A percentile compares a stretch with the other conserved stretches of the same genome.
phyloP scores from a whole-genome alignment of 1,139 yeast genomes.

The Candida sanyaensis region DNA sequence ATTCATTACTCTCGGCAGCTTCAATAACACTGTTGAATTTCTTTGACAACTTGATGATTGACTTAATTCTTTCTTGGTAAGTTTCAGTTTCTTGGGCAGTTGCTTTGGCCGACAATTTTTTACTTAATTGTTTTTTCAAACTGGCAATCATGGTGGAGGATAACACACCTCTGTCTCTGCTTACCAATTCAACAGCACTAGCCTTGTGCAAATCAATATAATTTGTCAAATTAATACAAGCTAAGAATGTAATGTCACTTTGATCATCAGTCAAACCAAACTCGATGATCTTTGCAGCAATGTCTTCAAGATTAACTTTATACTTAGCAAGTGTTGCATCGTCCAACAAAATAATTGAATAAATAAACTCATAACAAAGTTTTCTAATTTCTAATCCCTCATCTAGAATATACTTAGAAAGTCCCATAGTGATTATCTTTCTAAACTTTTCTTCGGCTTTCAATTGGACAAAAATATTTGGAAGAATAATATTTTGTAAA shows the following conservation, averaged over 20 bases:
- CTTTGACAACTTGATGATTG: conserved; percentile 16
- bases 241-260: conserved; percentile 39
- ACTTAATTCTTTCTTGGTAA: conserved; percentile 18
- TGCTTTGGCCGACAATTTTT: conserved; percentile 43
- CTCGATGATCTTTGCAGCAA: conserved; percentile 30
- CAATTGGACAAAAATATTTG: conserved; percentile 57
- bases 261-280: conserved; percentile 41
- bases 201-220: conserved; percentile 24
- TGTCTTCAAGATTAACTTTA: conserved; percentile 22
- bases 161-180: conserved; percentile 19
- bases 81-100: conserved; percentile 38
- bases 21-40: conserved; percentile 13
- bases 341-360: conserved; percentile 46
- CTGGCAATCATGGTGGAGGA: conserved; percentile 24
- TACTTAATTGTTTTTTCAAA: conserved; percentile 30
- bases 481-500: conserved; percentile 70
- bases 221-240: conserved; percentile 35
- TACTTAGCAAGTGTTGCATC: conserved; percentile 21
- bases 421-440: conserved; percentile 79
- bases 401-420: conserved; percentile 80
- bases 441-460: conserved; percentile 57
- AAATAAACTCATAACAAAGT: conserved; percentile 69
- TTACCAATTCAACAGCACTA: conserved; percentile 15
- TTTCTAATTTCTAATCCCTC: conserved; percentile 77
- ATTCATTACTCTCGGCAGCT: conserved; percentile 8